Evolutionary conservation across 148 eudicot species (phyloP).

Genomic region (Fagopyrum tataricum): DNA sequence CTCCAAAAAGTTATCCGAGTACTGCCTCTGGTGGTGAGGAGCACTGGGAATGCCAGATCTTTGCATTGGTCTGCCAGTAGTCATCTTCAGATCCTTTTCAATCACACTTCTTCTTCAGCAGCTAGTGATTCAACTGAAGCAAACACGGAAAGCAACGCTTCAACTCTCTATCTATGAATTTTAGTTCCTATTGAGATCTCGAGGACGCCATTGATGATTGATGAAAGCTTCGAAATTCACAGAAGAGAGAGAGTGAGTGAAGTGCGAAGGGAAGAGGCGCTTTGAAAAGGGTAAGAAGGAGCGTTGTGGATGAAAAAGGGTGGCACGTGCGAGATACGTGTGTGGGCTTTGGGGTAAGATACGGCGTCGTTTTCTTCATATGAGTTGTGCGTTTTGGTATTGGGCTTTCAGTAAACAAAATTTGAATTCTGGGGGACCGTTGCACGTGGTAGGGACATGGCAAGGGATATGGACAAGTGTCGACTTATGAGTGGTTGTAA

Average conservation of each 20-base stretch:
- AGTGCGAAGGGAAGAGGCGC: neutral
- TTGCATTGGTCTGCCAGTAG: slow-evolving; percentile 63
- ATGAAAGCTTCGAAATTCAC: slow-evolving; percentile 1
- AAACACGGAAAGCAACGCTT: neutral
- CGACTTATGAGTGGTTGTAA: neutral
- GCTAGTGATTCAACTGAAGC: neutral
- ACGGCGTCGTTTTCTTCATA: neutral
- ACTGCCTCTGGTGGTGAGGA: slow-evolving; percentile 72
- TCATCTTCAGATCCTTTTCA: slow-evolving; percentile 21
- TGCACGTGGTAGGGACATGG: slow-evolving; percentile 10
- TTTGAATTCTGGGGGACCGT: slow-evolving; percentile 9
- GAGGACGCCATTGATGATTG: slow-evolving; percentile 14
- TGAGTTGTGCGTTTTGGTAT: neutral
- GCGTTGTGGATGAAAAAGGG: slow-evolving; percentile 17
- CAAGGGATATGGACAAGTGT: neutral
- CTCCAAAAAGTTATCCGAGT: slow-evolving; percentile 77
- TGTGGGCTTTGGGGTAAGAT: neutral
- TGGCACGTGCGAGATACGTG: slow-evolving; percentile 23
- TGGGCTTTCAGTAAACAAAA: neutral
- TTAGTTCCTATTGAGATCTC: neutral
- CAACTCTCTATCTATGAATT: slow-evolving; percentile 7
- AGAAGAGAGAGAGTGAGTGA: neutral
- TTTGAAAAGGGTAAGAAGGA: slow-evolving; percentile 15
- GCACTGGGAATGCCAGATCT: slow-evolving; percentile 63
- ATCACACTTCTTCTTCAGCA: slow-evolving; percentile 8